Conservation (phyloP, 441 rosid species). For the Arabidopsis lyrata region DNA sequence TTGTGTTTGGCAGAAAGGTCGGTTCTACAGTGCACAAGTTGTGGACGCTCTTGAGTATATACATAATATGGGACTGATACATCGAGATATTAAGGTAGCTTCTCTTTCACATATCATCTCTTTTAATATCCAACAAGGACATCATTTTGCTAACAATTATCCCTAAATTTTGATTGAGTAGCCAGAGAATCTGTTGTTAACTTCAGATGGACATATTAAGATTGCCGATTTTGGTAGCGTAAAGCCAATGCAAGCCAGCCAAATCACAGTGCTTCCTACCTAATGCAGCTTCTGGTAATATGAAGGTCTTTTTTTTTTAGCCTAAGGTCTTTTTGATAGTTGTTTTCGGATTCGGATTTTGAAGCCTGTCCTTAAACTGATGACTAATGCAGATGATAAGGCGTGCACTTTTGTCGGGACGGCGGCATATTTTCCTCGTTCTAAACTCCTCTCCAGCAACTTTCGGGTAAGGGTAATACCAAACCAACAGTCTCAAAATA, state of each 20-base stretch:
- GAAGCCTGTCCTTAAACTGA: conserved; percentile 21
- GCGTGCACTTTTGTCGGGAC: conserved; percentile 94
- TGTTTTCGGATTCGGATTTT: conserved; percentile 2
- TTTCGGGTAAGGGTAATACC: conserved; percentile 83
- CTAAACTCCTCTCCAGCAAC: conserved; percentile 99
- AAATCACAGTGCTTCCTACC: conserved; percentile 94
- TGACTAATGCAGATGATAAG: conserved; percentile 77
- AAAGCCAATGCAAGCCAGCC: conserved; percentile 97
- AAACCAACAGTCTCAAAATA: too few relatives aligned
- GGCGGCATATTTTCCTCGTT: conserved; percentile 99
- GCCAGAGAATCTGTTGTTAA: conserved; percentile 95
- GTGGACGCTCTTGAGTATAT: conserved; percentile 98
- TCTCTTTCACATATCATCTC: conserved; percentile 7
- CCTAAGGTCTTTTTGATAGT: conserved; percentile 29
- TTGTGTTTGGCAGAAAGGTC: conserved; percentile 65
- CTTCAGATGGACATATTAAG: conserved; percentile 92
- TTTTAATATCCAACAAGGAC: conserved; percentile 11
- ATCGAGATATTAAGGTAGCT: conserved; percentile 94
- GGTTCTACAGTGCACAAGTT: conserved; percentile 93
- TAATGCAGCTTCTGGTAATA: conserved; percentile 89
- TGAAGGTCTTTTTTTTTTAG: conserved; percentile 13
- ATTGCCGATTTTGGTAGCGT: conserved; percentile 99
- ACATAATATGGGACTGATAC: conserved; percentile 91
- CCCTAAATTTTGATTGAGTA: conserved; percentile 50
- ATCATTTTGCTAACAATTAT: conserved; percentile 37